Percentiles rank a stretch among this genome's conserved stretches.
These are phyloP conservation scores for Fusarium sp. DNA, from an alignment of 2,329 filamentous ascomycete species.

Conservation along the genomic window DNA sequence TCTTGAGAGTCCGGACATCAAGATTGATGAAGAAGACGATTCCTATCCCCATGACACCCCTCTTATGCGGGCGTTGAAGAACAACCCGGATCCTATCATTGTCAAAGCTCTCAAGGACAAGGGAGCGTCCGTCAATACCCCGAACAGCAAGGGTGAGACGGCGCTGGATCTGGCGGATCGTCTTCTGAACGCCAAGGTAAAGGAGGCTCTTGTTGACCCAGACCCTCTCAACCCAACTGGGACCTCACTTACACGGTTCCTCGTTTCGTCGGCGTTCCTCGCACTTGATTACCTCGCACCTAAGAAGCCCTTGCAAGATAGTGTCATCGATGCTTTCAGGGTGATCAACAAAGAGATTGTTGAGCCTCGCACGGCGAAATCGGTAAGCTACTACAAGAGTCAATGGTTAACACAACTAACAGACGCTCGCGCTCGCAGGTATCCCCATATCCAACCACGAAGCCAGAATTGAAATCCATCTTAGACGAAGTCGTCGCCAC, in stretches of 20 bases:
- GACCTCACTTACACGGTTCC: background rate
- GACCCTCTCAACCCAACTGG: background rate
- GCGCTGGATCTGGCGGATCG: constrained; percentile 1
- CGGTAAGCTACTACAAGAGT: background rate
- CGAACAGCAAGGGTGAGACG: constrained; percentile 1
- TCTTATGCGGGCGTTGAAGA: background rate
- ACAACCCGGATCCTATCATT: background rate
- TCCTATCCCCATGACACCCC: constrained; percentile 2
- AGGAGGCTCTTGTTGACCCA: background rate
- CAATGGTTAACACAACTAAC: background rate
- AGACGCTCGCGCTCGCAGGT: background rate
- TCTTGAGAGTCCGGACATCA: background rate
- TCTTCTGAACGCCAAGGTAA: background rate
- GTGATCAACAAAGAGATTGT: constrained; percentile 1
- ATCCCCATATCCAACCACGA: background rate
- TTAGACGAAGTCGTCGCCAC: background rate
- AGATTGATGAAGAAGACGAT: background rate
- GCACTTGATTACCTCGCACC: background rate
- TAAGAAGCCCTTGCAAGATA: background rate
- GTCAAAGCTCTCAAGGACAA: background rate
- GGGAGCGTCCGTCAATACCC: background rate
- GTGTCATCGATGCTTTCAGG: background rate
- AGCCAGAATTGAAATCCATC: background rate
- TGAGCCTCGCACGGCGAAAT: background rate
- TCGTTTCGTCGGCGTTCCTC: constrained; percentile 3